These are phyloP conservation scores for Talaromyces nanjingensis DNA, from an alignment of 495 filamentous ascomycete genomes.

Conservation along the genomic window DNA sequence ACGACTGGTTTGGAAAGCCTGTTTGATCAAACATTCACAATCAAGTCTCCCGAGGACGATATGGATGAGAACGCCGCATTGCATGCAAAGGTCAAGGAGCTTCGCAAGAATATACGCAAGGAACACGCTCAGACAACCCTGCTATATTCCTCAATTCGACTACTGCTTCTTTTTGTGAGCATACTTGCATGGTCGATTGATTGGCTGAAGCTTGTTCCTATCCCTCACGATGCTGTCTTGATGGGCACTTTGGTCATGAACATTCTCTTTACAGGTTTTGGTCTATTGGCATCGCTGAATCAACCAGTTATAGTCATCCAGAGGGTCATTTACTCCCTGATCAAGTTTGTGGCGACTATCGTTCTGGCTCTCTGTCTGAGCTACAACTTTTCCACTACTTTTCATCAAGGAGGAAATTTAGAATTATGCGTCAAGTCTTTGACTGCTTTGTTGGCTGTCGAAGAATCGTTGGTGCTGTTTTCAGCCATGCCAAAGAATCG, in stretches of 20 bases:
- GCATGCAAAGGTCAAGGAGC: neutral
- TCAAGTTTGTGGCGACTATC: neutral
- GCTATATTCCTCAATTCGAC: neutral
- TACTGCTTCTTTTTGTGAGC: neutral
- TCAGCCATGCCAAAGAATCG: slow-evolving; percentile 17
- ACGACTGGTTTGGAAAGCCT: slow-evolving; percentile 42
- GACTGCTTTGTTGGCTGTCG: neutral
- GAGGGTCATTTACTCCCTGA: slow-evolving; percentile 2
- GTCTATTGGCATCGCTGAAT: slow-evolving; percentile 3
- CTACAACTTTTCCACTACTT: slow-evolving; percentile 3
- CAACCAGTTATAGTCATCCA: neutral
- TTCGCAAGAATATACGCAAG: neutral
- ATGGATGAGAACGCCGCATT: neutral
- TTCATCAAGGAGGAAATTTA: neutral
- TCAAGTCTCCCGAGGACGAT: slow-evolving; percentile 34
- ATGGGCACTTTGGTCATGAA: neutral
- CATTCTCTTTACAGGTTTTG: slow-evolving; percentile 6
- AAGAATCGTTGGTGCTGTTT: slow-evolving; percentile 15
- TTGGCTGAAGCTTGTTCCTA: neutral
- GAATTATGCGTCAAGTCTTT: neutral
- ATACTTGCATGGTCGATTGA: slow-evolving; percentile 2
- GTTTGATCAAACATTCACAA: slow-evolving; percentile 39
- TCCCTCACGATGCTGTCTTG: slow-evolving; percentile 1
- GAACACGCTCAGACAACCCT: neutral
- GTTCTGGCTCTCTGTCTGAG: neutral